Percentiles rank a stretch among this genome's conserved stretches.
Evolutionary conservation across 163 green algal genomes (phyloP).

Genomic region (Picocystis sp.): DNA sequence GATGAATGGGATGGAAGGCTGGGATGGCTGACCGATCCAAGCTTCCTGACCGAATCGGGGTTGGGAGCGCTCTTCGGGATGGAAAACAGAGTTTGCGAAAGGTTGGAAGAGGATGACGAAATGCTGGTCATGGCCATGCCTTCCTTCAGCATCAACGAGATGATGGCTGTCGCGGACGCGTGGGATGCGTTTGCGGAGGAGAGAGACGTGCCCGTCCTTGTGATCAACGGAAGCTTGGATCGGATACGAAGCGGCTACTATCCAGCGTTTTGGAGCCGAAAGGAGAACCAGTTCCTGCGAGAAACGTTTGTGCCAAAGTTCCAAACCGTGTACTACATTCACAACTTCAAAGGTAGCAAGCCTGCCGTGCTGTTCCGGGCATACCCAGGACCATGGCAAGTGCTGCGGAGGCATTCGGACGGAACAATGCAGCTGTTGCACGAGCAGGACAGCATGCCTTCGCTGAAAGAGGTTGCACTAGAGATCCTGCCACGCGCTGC

Average conservation of each 20-base stretch:
- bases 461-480: slow-evolving; percentile 42
- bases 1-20: too few species aligned
- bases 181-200: slow-evolving; percentile 23
- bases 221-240: slow-evolving; percentile 40
- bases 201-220: neutral
- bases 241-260: slow-evolving; percentile 37
- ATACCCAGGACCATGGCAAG: slow-evolving; percentile 54
- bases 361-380: slow-evolving; percentile 30
- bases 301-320: slow-evolving; percentile 47
- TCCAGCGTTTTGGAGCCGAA: slow-evolving; percentile 25
- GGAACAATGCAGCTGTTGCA: slow-evolving; percentile 15
- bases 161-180: slow-evolving; percentile 45
- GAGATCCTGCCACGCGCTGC: slow-evolving; percentile 35
- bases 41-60: too few species aligned
- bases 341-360: slow-evolving; percentile 82
- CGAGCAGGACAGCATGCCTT: slow-evolving; percentile 26
- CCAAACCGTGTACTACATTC: slow-evolving; percentile 65
- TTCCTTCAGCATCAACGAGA: slow-evolving; percentile 58
- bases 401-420: slow-evolving; percentile 4
- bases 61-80: too few species aligned
- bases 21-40: too few species aligned
- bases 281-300: slow-evolving; percentile 19
- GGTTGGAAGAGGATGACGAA: slow-evolving; percentile 30
- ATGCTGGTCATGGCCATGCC: slow-evolving; percentile 61
- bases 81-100: neutral